Evolutionary conservation across 768 basidiomycete species (phyloP), one percentile per base, ranked within the genome.

Genomic region (Russula compacta): DNA sequence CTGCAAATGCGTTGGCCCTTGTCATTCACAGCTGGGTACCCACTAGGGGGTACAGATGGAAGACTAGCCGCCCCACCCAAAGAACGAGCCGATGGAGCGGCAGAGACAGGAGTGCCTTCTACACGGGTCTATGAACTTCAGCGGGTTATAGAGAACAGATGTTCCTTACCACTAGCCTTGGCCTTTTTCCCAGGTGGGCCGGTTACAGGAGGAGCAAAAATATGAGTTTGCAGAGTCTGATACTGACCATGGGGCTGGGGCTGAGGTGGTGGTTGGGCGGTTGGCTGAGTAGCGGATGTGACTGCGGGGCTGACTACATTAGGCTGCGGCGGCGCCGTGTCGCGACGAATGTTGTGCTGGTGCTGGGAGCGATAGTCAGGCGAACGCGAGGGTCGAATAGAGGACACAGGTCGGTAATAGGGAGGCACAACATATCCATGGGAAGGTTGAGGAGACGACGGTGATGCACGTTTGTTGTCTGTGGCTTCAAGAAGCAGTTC

Each of bases 151-250:
- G 58, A 66, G 6, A 67, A 63, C 14, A 46, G 47, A 24, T n/a
- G 1, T 8, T 49, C 3, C 56, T 47, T 53, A 57, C 56, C 67
- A 63, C 35, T 66, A 36, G 74, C 79, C 70, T 87, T 85, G 39
- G 72, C 71, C 74, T 86, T 86, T 74, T 87, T 87, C 17, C 78
- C 78, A 2, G 86, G 85, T 3, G 87, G 85, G 58, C 87, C 87
- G 0, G 83, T 88, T 7, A 87, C 84, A 4, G 83, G 82, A 3
- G 86, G 84, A 7, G 86, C 84, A 67, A 89, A 89, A 12, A 86
- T 81, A 68, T 87, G 86, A 0, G 83, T 85, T 63, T 84, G 83
- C 61, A 83, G 83, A 24, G 74, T 76, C 42, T 77, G 69, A 9
- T 75, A 69, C 57, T 78, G 73, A 32, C 74, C 70, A 1, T 73